A percentile compares a stretch with the other conserved stretches of the same genome.
phyloP scores from a whole-genome alignment of 2,329 filamentous ascomycete species.

The Knufia petricola region DNA sequence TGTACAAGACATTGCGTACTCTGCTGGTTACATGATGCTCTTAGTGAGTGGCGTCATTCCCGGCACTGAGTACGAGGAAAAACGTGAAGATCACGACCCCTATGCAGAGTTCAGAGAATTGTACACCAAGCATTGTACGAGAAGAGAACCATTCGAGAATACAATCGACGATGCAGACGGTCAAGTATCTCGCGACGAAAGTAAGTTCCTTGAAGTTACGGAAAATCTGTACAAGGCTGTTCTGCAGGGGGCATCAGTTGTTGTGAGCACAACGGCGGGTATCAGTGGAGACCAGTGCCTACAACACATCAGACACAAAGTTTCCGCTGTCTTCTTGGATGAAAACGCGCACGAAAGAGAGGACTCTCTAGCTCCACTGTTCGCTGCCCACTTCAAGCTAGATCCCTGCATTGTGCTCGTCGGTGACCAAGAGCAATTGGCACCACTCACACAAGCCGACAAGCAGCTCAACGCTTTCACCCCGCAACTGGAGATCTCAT shows the following conservation, averaged over 20 bases:
- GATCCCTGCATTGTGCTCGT: background rate
- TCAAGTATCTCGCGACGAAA: too few relatives aligned
- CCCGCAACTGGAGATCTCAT: background rate
- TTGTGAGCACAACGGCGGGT: background rate
- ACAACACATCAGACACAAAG: background rate
- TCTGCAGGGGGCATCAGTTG: background rate
- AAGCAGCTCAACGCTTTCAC: background rate
- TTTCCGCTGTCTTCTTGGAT: background rate
- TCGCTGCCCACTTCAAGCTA: background rate
- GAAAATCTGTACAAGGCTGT: background rate
- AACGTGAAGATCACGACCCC: background rate
- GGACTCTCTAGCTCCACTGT: background rate
- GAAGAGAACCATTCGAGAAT: background rate
- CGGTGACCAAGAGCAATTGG: background rate
- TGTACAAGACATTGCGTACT: background rate
- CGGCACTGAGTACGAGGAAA: background rate
- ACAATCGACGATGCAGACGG: too few relatives aligned
- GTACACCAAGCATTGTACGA: background rate
- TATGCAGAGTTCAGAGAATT: background rate
- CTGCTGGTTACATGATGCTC: background rate
- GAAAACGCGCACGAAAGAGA: conserved; percentile 1
- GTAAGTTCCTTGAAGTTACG: too few relatives aligned
- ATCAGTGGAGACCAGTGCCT: background rate
- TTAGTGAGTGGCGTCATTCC: background rate
- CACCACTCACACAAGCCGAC: background rate